phyloP scores from a whole-genome alignment of 345 rosid genomes.

The Citrus medica region DNA sequence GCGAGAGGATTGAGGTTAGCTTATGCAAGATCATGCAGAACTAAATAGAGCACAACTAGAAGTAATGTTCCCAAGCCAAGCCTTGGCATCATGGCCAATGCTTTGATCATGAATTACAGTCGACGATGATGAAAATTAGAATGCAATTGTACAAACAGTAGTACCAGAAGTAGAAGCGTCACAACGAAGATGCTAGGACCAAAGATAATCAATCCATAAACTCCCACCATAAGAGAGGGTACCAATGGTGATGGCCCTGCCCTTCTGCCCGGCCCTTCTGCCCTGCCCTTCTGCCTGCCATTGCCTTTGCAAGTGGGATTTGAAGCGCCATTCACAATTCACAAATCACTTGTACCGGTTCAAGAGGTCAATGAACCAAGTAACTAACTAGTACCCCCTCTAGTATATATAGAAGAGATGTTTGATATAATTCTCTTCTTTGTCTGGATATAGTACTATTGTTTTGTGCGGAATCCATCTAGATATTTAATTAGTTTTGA shows the following conservation, averaged over 20 bases:
- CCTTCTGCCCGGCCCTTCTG: background rate
- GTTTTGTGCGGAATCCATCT: too few relatives aligned
- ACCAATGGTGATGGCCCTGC: background rate
- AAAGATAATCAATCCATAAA: background rate
- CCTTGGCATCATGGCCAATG: background rate
- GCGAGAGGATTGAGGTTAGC: background rate
- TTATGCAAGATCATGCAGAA: background rate
- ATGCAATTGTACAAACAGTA: background rate
- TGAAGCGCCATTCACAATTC: background rate
- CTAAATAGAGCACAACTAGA: background rate
- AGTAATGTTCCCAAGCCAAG: background rate
- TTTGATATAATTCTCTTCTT: too few relatives aligned
- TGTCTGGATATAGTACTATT: too few relatives aligned
- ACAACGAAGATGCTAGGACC: background rate
- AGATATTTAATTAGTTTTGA: too few relatives aligned
- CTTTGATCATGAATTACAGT: background rate
- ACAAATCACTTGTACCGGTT: background rate
- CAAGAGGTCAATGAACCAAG: background rate
- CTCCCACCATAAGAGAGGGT: background rate
- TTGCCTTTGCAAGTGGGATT: background rate
- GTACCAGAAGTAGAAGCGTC: background rate
- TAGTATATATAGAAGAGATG: too few relatives aligned
- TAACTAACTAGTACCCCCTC: background rate
- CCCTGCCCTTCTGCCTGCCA: background rate
- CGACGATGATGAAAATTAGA: background rate